Evolutionary conservation across 805 yeast species (phyloP).

Genomic region (Candida railenensis): DNA sequence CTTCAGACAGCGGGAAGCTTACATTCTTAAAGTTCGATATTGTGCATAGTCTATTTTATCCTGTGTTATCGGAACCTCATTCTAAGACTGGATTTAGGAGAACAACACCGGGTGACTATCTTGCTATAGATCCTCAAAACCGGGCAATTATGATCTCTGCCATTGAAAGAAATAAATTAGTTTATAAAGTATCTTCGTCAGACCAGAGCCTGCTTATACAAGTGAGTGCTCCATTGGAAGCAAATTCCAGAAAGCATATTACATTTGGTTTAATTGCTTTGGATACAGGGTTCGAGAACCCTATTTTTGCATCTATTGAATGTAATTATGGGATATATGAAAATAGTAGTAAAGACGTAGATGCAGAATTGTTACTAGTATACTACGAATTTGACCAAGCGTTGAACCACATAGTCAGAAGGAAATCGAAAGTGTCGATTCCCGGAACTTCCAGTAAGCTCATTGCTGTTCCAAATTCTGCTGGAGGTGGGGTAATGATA

Average conservation of each 20-base stretch:
- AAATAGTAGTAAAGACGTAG: slow-evolving; percentile 11
- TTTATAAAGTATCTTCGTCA: slow-evolving; percentile 40
- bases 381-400: slow-evolving; percentile 87
- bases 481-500: slow-evolving; percentile 61
- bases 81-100: slow-evolving; percentile 75
- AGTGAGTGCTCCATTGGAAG: slow-evolving; percentile 75
- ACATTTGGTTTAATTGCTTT: slow-evolving; percentile 57
- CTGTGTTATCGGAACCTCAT: slow-evolving; percentile 61
- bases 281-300: slow-evolving; percentile 80
- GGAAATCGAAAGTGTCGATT: slow-evolving; percentile 14
- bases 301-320: slow-evolving; percentile 81
- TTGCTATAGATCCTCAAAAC: slow-evolving; percentile 68
- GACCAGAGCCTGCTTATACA: slow-evolving; percentile 38
- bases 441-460: slow-evolving; percentile 47
- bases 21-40: slow-evolving; percentile 49
- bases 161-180: slow-evolving; percentile 70
- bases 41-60: slow-evolving; percentile 38
- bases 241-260: slow-evolving; percentile 47
- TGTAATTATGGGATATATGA: slow-evolving; percentile 45
- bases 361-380: slow-evolving; percentile 28
- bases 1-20: slow-evolving; percentile 80
- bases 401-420: slow-evolving; percentile 67
- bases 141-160: slow-evolving; percentile 72
- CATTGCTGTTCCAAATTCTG: slow-evolving; percentile 69
- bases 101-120: slow-evolving; percentile 69